Evolutionary conservation across 2,329 filamentous ascomycete genomes (phyloP), one percentile per base, ranked within the genome.

Genomic region (Cladosporium sp.): DNA sequence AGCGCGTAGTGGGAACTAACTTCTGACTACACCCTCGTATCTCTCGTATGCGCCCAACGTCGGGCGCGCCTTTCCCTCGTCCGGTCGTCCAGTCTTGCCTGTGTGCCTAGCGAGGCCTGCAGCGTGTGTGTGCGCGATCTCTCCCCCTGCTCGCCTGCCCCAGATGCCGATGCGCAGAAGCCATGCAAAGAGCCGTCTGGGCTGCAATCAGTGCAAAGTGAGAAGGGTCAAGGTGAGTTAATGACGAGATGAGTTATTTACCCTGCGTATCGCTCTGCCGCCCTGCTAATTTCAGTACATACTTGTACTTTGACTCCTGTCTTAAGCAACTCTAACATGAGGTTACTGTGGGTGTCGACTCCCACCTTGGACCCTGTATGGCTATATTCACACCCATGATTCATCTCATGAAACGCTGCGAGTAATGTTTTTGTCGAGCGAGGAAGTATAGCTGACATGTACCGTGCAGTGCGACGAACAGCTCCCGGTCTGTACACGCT

Each of bases 161-260:
- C n/a, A 26, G 33, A 63, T 63, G 61, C 61, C 61, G 29, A 63
- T 63, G 61, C 64, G 70, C 28, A 71, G 70, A 46, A 68, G 67
- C 23, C 70, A 72, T 53, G 66, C 68, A 44, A 74, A 74, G 57
- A 69, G 67, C 55, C 67, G 72, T 29, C 66, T 69, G 35, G 72
- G 71, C 18, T 73, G 71, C 63, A 65, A 67, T 10, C 71, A 72
- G 35, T 74, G 72, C 69, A 74, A 74, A 29, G 65, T 67, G 18
- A 67, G 72, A 29, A 66, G 72, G 56, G 72, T 74, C 29, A 74
- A 74, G 68, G 70, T 71, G 59, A 52, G 67, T 65, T 23, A 6
- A 18, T 44, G 21, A 26, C 49, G 26, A 52, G 49, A 52, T 28
- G 49, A 23, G 29, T 16, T 18, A 6, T 55, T 29, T 29, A 14